A percentile compares a stretch with the other conserved stretches of the same genome.
These are phyloP conservation scores for Naganishia kalamii DNA, from an alignment of 768 basidiomycete species.

Conservation along the genomic window DNA sequence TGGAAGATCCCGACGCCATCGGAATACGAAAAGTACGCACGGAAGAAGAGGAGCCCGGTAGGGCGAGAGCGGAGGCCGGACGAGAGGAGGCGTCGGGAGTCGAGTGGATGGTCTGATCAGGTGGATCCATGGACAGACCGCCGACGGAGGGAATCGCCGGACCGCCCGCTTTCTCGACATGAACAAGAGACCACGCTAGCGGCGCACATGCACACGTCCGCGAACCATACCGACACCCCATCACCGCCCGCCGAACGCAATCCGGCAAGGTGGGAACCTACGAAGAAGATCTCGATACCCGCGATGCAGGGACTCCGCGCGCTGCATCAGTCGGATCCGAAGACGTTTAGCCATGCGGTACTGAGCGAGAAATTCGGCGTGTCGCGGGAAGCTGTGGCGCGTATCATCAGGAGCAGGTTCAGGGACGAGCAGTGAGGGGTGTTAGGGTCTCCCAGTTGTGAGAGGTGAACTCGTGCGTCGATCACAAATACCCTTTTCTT, in stretches of 20 bases:
- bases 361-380: constrained; percentile 73
- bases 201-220: background rate
- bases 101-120: background rate
- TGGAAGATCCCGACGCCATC: constrained; percentile 5
- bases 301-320: constrained; percentile 75
- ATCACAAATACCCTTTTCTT: background rate
- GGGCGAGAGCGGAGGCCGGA: background rate
- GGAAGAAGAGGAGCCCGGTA: background rate
- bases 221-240: background rate
- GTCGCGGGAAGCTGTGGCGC: constrained; percentile 70
- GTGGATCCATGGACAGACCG: background rate
- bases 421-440: constrained; percentile 4
- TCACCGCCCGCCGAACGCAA: background rate
- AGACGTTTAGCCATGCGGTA: constrained; percentile 58
- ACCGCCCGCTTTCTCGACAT: background rate
- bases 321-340: constrained; percentile 61
- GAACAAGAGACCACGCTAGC: background rate
- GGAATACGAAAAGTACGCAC: constrained; percentile 2
- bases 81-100: background rate
- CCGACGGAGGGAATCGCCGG: background rate
- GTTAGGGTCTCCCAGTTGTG: background rate
- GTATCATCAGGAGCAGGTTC: constrained; percentile 63
- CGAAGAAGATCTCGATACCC: constrained; percentile 69
- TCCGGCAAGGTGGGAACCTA: constrained; percentile 60
- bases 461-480: background rate